Base-by-base conservation (phyloP, 352 stramenopile genomes). In the Pseudoperonospora humuli region DNA sequence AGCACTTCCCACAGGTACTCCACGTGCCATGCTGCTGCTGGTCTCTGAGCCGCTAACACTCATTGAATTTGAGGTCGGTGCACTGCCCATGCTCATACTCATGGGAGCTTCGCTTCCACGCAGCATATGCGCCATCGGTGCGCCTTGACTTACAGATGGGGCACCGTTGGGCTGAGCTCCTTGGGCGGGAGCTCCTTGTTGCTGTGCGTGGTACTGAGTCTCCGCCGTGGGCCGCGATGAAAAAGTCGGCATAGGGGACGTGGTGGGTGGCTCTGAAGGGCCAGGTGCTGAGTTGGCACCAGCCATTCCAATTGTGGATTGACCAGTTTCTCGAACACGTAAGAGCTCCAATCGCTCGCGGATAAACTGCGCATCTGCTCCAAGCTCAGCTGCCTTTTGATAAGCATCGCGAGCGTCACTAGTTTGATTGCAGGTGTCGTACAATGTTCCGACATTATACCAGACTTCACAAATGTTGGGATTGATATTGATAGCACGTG, bases 371-470 rank as follows among this genome's bases (percentile, higher is more conserved):
- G 74, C 75, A 38, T 91, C 75, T 0, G 79, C 79, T 19, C 83
- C 83, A 23, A 93, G 69, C 45, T 95, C 83, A 5, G 76, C 80
- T 3, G 83, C 83, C 64, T 95, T 95, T 36, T 93, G 76, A 57
- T 95, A 95, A 7, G 83, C 83, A 35, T 93, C 78, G 6, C 82
- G 76, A 24, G 83, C 83, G 42, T 95, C 83, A 39, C 76, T 93
- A 0, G 83, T 91, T 65, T 95, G 83, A 60, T 95, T 93, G 58
- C 84, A 95, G 27, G 80, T 92, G 59, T 95, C 84, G 57, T 95
- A 95, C 13, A 95, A 61, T 25, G 84, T 93, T 35, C 84, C 84
- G 5, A 95, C 81, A 54, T 95, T 95, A 65, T 95, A 95, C 84
- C 84, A 95, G 37, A 93, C 80, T 47, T 95, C 84, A 31, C 79